Evolutionary conservation across 176 grass and related monocot species (phyloP), one percentile per base, ranked within the genome.

Genomic region (Aegilops bicornis): DNA sequence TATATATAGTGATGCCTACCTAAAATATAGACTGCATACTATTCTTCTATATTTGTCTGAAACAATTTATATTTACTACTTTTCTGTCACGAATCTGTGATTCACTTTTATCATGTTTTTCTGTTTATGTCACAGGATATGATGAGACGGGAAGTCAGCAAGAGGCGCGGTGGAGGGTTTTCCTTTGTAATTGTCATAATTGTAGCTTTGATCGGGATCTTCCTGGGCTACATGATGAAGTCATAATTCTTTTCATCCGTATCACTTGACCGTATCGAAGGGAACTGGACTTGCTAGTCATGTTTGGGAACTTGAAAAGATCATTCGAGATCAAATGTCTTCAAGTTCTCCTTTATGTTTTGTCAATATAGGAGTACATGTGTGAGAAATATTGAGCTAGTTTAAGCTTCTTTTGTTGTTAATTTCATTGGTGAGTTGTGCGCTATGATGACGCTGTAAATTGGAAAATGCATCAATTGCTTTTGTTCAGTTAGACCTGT

Each of bases 181-280:
- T 95, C 93, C 76, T 85, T 92, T 59, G 35, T 90, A 64, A 68
- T 89, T 56, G 80, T 92, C 70, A 42, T 92, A 83, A 79, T 90
- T 69, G 88, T 95, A n/a, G 90, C 84, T 50, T 84, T 95, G 86
- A 80, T 95, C 7, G 88, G 88, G 52, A 83, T 85, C 75, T 79
- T 95, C 64, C 29, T 92, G 17, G 93, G 93, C 56, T 95, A 92
- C 85, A 45, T 92, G 59, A 79, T 92, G 88, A 95, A 95, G 73
- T 86, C 88, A 65, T 92, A 74, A 89, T 87, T 80, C 72, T 84
- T 84, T 70, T 54, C 72, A 27, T 37, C 67, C 9, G 25, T 32
- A 31, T 59, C 64, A 48, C 36, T 52, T 74, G 65, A 80, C 54
- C 23, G 86, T 64, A 63, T 72, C 1, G 64, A 82, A 66, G 83